Base-by-base conservation (phyloP, 176 grass and related monocot genomes). In the Carex cristatella region DNA sequence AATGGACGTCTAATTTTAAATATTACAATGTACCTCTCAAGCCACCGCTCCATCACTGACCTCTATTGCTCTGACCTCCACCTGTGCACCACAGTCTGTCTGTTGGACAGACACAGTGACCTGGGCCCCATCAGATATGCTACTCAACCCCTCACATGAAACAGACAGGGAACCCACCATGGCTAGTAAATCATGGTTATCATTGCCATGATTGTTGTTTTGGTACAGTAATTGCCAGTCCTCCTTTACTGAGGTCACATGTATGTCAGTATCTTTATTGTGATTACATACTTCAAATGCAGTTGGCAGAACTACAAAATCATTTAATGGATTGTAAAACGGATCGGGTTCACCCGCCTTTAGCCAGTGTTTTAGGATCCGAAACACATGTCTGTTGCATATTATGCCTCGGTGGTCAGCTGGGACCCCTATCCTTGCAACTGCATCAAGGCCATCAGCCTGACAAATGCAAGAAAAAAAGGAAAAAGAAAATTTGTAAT, bases 361-460 rank as follows among this genome's bases (percentile, higher is more conserved):
- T 23, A 98, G 88, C 96, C 96, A 98, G 27, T 94, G 88, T 64
- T 90, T 86, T 38, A 98, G 77, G 58, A 95, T 89, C 14, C 93
- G 88, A 40, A 95, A 98, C 65, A 95, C 86, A 53, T 92, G 88
- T 10, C 58, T 84, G 15, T 81, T 88, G 5, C 88, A 92, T 5
- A 98, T 35, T 67, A 98, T 95, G 60, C 96, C 93, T 35, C 93
- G 89, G 88, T 98, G 96, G 70, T 98, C 91, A 65, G 96, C 90
- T 73, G 93, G 87, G 65, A 98, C 88, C 49, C 85, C 92, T 81
- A 94, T 85, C 89, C 90, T 91, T 87, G 92, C 84, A 9, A 89
- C 81, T 27, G 90, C 94, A 89, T 97, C 14, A 6, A 92, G 31
- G 32, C 92, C 90, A 81, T 97, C 94, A 0, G 90, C 90, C 96